Evolutionary conservation across 1,139 yeast genomes (phyloP).

Genomic region (Suhomyces bribrorum): DNA sequence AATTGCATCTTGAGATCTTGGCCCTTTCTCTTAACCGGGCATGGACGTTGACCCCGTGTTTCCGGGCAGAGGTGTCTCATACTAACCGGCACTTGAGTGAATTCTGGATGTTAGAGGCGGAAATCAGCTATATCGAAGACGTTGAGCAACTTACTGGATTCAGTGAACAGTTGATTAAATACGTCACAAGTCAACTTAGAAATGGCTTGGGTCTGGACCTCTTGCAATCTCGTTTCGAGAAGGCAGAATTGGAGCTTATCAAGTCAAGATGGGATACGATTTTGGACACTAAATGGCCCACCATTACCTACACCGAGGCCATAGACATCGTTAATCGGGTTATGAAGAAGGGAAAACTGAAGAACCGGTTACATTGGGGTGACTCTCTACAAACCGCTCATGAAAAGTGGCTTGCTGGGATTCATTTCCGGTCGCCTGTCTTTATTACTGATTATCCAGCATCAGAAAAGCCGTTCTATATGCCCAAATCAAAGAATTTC

Average conservation of each 20-base stretch:
- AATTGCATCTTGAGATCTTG: constrained; percentile 82
- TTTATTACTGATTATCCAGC: constrained; percentile 89
- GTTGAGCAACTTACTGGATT: constrained; percentile 63
- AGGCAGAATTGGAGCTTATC: constrained; percentile 29
- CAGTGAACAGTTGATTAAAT: constrained; percentile 68
- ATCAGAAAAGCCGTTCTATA: constrained; percentile 84
- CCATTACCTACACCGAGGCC: constrained; percentile 77
- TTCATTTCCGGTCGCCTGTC: constrained; percentile 68
- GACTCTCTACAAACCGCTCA: constrained; percentile 78
- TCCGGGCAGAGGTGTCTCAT: constrained; percentile 89
- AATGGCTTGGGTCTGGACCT: constrained; percentile 45
- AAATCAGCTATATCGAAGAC: constrained; percentile 64
- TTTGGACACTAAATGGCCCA: constrained; percentile 58
- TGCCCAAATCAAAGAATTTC: constrained; percentile 52
- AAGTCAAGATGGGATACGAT: constrained; percentile 26
- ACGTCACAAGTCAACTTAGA: constrained; percentile 44
- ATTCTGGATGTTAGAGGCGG: constrained; percentile 98
- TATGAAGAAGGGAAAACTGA: constrained; percentile 35
- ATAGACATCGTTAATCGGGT: constrained; percentile 44
- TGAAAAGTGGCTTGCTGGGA: constrained; percentile 86
- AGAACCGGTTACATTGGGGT: constrained; percentile 56
- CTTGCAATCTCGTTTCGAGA: constrained; percentile 37
- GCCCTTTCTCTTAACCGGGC: constrained; percentile 76
- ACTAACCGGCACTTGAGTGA: constrained; percentile 92
- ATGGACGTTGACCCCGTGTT: constrained; percentile 90